Conservation (phyloP, 306 rosid genomes). For the Mimosa bimucronata region DNA sequence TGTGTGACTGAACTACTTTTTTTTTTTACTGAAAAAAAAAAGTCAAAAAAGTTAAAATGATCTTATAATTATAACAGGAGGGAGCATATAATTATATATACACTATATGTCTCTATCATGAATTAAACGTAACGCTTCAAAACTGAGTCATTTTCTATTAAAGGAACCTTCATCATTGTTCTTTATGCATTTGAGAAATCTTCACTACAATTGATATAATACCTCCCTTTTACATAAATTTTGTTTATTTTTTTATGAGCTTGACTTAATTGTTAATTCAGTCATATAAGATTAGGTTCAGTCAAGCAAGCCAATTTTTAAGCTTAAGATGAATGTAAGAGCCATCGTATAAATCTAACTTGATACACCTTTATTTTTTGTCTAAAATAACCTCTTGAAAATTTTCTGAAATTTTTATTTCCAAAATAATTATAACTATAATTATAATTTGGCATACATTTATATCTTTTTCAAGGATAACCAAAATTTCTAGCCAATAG, state of each 20-base stretch:
- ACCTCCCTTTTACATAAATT: not conserved
- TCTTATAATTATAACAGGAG: no score
- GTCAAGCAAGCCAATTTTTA: no score
- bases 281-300: no score
- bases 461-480: not conserved
- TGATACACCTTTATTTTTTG: not conserved
- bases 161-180: not conserved
- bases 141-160: not conserved
- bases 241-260: no score
- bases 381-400: not conserved
- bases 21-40: no score
- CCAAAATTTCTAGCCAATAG: not conserved
- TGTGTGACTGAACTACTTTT: no score
- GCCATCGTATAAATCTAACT: not conserved
- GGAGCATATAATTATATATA: no score
- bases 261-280: no score
- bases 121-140: not conserved
- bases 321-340: not conserved
- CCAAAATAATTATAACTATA: not conserved
- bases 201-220: not conserved
- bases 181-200: not conserved
- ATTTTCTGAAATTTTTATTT: not conserved
- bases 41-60: no score
- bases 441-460: not conserved
- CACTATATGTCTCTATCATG: not conserved